Percentiles rank a stretch among this genome's conserved stretches.
Evolutionary conservation across 1,284 basidiomycete genomes (phyloP).

Genomic region (Taiwanofungus camphoratus): DNA sequence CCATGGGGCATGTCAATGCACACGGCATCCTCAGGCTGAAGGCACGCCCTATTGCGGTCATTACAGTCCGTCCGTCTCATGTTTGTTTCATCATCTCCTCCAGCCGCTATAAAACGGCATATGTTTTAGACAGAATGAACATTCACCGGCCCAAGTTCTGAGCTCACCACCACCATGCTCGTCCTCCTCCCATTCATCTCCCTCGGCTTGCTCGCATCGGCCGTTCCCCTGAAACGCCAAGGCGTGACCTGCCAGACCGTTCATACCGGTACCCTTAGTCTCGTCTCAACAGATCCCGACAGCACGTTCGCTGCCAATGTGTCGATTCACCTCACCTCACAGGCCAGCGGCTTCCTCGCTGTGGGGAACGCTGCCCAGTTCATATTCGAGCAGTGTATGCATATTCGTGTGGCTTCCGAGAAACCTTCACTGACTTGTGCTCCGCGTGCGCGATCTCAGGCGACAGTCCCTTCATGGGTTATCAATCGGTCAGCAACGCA

Average conservation of each 20-base stretch:
- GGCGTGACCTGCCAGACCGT: neutral
- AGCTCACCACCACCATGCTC: neutral
- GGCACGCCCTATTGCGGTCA: no score
- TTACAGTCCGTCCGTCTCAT: neutral
- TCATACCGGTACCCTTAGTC: neutral
- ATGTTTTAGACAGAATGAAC: neutral
- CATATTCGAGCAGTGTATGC: conserved; percentile 3
- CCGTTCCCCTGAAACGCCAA: neutral
- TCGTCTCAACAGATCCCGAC: neutral
- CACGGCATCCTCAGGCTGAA: no score
- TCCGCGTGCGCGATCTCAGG: neutral
- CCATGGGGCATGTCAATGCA: neutral
- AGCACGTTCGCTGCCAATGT: neutral
- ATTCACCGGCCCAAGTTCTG: neutral
- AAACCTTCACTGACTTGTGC: neutral
- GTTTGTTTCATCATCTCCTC: neutral
- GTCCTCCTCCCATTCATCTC: neutral
- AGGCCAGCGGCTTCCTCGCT: neutral
- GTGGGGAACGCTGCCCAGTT: neutral
- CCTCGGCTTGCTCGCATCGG: neutral
- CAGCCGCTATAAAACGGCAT: neutral
- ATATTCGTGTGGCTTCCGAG: neutral
- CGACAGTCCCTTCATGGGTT: conserved; percentile 1
- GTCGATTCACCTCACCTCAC: neutral
- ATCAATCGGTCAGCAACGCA: neutral